phyloP scores from a whole-genome alignment of 306 rosid genomes.

The Cucurbita argyrosperma region DNA sequence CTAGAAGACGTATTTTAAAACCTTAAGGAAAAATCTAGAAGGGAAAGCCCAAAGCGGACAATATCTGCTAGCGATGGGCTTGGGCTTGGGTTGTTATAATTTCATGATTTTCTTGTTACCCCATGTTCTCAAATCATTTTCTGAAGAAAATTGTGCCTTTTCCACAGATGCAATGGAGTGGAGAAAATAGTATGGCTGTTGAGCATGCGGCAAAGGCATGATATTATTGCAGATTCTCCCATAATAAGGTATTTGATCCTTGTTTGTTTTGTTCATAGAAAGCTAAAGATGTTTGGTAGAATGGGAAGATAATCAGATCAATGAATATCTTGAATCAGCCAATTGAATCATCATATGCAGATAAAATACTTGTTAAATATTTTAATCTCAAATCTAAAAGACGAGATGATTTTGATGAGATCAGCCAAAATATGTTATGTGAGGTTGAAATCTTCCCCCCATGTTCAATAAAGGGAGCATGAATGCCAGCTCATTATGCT shows the following conservation, averaged over 20 bases:
- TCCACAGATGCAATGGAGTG: background rate
- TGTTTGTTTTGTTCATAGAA: background rate
- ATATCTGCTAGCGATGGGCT: too few relatives aligned
- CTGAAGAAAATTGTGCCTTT: background rate
- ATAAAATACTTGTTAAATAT: background rate
- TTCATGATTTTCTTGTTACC: background rate
- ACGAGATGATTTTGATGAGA: background rate
- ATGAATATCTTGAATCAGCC: background rate
- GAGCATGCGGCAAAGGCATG: background rate
- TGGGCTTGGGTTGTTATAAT: too few relatives aligned
- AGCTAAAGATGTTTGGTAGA: background rate
- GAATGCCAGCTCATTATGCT: background rate
- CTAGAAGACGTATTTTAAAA: too few relatives aligned
- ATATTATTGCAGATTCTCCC: background rate
- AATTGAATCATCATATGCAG: background rate
- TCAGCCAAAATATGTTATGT: background rate
- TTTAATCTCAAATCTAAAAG: background rate
- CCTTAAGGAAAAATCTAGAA: too few relatives aligned
- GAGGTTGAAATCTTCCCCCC: background rate
- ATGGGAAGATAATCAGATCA: background rate
- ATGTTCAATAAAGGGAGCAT: background rate
- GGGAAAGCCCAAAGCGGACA: too few relatives aligned
- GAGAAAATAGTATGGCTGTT: background rate
- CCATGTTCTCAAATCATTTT: slow-evolving; percentile 7
- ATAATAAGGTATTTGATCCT: slow-evolving; percentile 2